phyloP scores from a whole-genome alignment of 2,329 filamentous ascomycete species.

The Nemania bipapillata region DNA sequence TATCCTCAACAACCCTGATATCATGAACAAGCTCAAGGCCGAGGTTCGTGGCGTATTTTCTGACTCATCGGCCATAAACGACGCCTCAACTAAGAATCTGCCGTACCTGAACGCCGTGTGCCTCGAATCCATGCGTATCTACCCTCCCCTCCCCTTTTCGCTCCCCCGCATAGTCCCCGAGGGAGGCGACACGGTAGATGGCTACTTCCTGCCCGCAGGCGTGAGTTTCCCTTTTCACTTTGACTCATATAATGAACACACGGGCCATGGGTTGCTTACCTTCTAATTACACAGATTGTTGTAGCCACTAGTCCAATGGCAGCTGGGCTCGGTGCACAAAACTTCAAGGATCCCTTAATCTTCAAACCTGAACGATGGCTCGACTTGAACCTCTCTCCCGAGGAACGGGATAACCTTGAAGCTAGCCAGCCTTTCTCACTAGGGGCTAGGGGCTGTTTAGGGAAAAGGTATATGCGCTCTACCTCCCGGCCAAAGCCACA shows the following conservation, averaged over 20 bases:
- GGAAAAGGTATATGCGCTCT: constrained; percentile 30
- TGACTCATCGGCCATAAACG: constrained; percentile 34
- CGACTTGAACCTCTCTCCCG: background rate
- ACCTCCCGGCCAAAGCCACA: too few relatives aligned
- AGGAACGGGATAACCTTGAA: constrained; percentile 33
- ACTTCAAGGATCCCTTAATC: constrained; percentile 31
- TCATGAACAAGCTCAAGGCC: constrained; percentile 20
- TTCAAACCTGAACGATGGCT: constrained; percentile 43
- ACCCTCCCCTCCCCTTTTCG: constrained; percentile 36
- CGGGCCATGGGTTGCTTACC: background rate
- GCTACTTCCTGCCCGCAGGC: constrained; percentile 37
- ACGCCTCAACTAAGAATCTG: constrained; percentile 22
- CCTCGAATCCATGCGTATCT: constrained; percentile 38
- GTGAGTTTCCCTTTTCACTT: constrained; percentile 31
- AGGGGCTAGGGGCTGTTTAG: constrained; percentile 35
- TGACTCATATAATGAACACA: background rate
- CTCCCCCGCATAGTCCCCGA: constrained; percentile 35
- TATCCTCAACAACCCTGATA: constrained; percentile 31
- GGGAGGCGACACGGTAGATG: constrained; percentile 35
- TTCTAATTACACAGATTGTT: constrained; percentile 18
- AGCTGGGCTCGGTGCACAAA: constrained; percentile 31
- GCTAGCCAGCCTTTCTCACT: constrained; percentile 36
- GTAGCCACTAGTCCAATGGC: constrained; percentile 41
- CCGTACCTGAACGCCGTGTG: constrained; percentile 35
- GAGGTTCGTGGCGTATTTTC: constrained; percentile 38